Evolutionary conservation across 495 filamentous ascomycete species (phyloP).

Genomic region (Aspergillus bridgeri): DNA sequence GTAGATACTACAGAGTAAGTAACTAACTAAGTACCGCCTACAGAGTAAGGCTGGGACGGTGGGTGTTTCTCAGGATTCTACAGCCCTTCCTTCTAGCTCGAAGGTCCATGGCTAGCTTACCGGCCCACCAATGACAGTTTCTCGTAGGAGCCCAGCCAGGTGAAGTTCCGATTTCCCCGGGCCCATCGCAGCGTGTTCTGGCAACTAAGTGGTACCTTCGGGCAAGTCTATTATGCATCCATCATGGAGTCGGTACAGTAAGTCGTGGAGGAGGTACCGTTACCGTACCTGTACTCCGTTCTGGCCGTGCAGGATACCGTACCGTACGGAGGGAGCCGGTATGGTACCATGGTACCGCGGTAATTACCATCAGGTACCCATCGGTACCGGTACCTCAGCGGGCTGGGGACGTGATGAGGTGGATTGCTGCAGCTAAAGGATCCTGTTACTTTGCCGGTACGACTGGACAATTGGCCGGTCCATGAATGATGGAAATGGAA

Average conservation of each 20-base stretch:
- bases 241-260: background rate
- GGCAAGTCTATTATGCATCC: background rate
- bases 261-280: too few relatives aligned
- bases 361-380: background rate
- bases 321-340: background rate
- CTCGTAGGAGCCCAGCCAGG: background rate
- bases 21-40: too few relatives aligned
- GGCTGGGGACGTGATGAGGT: conserved; percentile 3
- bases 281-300: too few relatives aligned
- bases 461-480: background rate
- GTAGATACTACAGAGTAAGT: too few relatives aligned
- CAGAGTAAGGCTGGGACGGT: too few relatives aligned
- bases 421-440: background rate
- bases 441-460: background rate
- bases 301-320: background rate
- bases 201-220: conserved; percentile 5
- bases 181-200: conserved; percentile 4
- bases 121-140: background rate
- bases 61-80: background rate
- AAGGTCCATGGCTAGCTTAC: background rate
- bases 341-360: background rate
- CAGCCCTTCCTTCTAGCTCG: background rate
- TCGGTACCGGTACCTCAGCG: background rate
- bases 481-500: too few relatives aligned
- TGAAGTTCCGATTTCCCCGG: conserved; percentile 9